Evolutionary conservation across 2,329 filamentous ascomycete species (phyloP).

Genomic region (Pestalotiopsis sp.): DNA sequence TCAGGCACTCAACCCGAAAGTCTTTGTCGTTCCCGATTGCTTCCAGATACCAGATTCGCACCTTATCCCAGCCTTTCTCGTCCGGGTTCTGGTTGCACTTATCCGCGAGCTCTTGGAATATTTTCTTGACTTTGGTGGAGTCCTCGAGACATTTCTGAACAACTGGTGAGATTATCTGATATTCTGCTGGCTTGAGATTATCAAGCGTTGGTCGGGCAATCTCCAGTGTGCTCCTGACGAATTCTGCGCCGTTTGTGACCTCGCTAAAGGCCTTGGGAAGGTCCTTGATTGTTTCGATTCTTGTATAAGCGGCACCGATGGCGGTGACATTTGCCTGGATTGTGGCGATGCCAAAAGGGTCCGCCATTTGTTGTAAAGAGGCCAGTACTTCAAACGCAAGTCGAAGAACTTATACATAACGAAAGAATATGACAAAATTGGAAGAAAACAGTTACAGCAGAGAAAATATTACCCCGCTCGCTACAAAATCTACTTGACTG

Average conservation of each 20-base stretch:
- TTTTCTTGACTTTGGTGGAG: too few species aligned
- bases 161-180: too few species aligned
- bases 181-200: too few species aligned
- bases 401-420: too few species aligned
- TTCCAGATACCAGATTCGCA: background rate
- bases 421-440: background rate
- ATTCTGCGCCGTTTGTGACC: background rate
- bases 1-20: background rate
- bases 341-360: background rate
- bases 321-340: background rate
- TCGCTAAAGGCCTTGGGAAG: background rate
- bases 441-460: background rate
- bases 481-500: background rate
- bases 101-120: background rate
- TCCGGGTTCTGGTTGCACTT: background rate
- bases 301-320: background rate
- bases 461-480: background rate
- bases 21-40: background rate
- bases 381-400: background rate
- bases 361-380: background rate
- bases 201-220: background rate
- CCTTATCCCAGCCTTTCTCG: background rate
- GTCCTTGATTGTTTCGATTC: too few species aligned
- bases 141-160: too few species aligned
- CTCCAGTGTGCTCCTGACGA: background rate